Evolutionary conservation across 2,329 filamentous ascomycete genomes (phyloP).

Genomic region (Neopestalotiopsis clavispora): DNA sequence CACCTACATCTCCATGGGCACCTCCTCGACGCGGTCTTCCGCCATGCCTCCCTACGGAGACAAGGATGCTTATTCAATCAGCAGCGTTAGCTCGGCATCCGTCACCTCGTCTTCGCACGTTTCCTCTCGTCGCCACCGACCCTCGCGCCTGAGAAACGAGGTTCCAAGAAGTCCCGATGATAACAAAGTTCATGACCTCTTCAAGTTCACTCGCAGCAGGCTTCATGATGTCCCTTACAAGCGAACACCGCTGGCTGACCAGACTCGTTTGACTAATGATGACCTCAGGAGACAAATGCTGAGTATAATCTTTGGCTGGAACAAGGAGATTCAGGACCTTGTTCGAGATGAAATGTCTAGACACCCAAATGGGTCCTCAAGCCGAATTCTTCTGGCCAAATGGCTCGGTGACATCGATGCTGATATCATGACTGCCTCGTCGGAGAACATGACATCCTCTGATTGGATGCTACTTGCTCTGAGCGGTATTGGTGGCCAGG

Average conservation of each 20-base stretch:
- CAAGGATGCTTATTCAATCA: slow-evolving; percentile 62
- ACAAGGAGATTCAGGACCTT: slow-evolving; percentile 79
- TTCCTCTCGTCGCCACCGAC: slow-evolving; percentile 45
- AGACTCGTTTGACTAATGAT: slow-evolving; percentile 70
- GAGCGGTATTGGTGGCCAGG: slow-evolving; percentile 79
- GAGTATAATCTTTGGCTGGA: slow-evolving; percentile 93
- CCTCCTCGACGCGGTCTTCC: slow-evolving; percentile 52
- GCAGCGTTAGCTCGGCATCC: slow-evolving; percentile 53
- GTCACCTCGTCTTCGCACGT: slow-evolving; percentile 53
- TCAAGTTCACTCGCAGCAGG: slow-evolving; percentile 82
- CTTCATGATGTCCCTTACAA: slow-evolving; percentile 84
- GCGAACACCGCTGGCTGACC: slow-evolving; percentile 64
- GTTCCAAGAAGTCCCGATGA: slow-evolving; percentile 80
- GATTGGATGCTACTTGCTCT: slow-evolving; percentile 98
- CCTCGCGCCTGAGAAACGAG: slow-evolving; percentile 81
- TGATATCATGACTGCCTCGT: slow-evolving; percentile 79
- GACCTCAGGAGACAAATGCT: slow-evolving; percentile 91
- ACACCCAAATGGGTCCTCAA: slow-evolving; percentile 75
- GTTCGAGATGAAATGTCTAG: slow-evolving; percentile 83
- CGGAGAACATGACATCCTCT: slow-evolving; percentile 86
- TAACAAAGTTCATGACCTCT: slow-evolving; percentile 75
- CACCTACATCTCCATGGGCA: slow-evolving; percentile 72
- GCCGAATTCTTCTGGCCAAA: slow-evolving; percentile 82
- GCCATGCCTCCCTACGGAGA: slow-evolving; percentile 37
- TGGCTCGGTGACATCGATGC: slow-evolving; percentile 89